Evolutionary conservation across 2,329 filamentous ascomycete genomes (phyloP).

Genomic region (Rutstroemia sp.): DNA sequence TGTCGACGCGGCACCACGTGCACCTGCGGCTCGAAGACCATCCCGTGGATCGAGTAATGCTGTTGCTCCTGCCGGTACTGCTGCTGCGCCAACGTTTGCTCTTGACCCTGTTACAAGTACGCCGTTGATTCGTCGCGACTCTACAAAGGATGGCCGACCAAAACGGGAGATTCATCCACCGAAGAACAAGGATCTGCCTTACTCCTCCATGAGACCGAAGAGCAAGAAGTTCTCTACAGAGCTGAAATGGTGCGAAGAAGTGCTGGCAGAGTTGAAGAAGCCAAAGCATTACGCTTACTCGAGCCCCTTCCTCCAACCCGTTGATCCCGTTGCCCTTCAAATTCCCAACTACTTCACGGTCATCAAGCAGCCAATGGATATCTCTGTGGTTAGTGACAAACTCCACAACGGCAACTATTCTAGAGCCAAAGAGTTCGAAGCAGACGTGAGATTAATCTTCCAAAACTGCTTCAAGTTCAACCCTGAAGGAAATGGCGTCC

Average conservation of each 20-base stretch:
- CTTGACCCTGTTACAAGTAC: slow-evolving; percentile 64
- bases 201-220: slow-evolving; percentile 74
- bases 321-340: slow-evolving; percentile 88
- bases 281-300: slow-evolving; percentile 61
- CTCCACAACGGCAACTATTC: slow-evolving; percentile 72
- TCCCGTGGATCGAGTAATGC: slow-evolving; percentile 25
- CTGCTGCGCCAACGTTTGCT: slow-evolving; percentile 54
- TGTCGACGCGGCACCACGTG: slow-evolving; percentile 32
- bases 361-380: slow-evolving; percentile 96
- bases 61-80: slow-evolving; percentile 29
- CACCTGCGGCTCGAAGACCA: slow-evolving; percentile 31
- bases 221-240: slow-evolving; percentile 86
- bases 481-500: slow-evolving; percentile 66
- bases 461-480: slow-evolving; percentile 93
- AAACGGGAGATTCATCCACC: slow-evolving; percentile 93
- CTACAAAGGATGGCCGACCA: slow-evolving; percentile 68
- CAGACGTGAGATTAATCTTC: slow-evolving; percentile 75
- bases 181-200: slow-evolving; percentile 85
- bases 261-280: slow-evolving; percentile 71
- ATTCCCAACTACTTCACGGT: slow-evolving; percentile 90
- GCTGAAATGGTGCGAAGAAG: slow-evolving; percentile 80
- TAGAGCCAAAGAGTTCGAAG: slow-evolving; percentile 77
- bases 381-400: slow-evolving; percentile 73
- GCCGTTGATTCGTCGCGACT: slow-evolving; percentile 79
- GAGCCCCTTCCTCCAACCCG: slow-evolving; percentile 70